A percentile compares a stretch with the other conserved stretches of the same genome.
Conservation (phyloP, 2,329 filamentous ascomycete genomes). For the Alternaria conjuncta region DNA sequence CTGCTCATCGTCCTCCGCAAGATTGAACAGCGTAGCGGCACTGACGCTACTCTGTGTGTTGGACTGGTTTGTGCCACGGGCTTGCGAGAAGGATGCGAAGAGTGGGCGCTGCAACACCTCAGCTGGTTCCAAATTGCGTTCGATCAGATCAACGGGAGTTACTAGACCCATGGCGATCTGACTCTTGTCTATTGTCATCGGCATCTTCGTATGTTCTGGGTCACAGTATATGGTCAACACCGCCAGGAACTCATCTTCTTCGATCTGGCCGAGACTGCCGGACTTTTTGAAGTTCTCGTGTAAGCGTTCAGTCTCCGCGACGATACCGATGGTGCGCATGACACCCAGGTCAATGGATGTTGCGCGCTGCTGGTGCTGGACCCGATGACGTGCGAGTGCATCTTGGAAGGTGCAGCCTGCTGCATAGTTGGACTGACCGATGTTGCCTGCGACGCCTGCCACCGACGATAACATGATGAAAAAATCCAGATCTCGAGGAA, state of each 20-base stretch:
- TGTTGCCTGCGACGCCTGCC: not conserved
- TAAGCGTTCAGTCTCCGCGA: not conserved
- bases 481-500: not conserved
- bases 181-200: not conserved
- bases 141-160: not conserved
- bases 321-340: not conserved
- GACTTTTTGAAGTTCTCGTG: not conserved
- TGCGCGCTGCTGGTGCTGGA: not conserved
- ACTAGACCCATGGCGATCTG: not conserved
- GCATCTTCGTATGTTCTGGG: not conserved
- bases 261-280: not conserved
- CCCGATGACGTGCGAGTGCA: conserved; percentile 10
- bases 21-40: not conserved
- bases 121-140: not conserved
- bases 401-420: conserved; percentile 6
- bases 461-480: not conserved
- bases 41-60: not conserved
- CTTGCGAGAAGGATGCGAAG: not conserved
- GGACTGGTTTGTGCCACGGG: not conserved
- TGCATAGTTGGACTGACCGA: conserved; percentile 4
- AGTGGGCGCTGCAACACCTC: not conserved
- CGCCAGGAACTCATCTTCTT: not conserved
- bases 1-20: not conserved
- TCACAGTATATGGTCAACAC: not conserved
- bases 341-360: not conserved